Evolutionary conservation across 1,284 basidiomycete species (phyloP), one percentile per base, ranked within the genome.

Genomic region (Coniophora puteana): DNA sequence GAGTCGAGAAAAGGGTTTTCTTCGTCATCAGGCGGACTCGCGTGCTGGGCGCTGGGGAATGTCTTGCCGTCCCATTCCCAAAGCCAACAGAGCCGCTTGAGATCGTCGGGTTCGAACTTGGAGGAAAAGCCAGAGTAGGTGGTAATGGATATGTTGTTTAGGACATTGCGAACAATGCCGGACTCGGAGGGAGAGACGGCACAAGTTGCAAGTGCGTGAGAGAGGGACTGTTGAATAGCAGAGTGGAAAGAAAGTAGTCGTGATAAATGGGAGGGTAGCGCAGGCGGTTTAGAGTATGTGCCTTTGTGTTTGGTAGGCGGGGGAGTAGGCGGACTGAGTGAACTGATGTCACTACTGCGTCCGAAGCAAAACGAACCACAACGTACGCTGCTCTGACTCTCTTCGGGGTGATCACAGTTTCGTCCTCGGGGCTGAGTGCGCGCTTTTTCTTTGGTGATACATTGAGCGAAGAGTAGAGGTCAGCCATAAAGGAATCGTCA

Each of bases 51-150:
- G 31, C 55, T 45, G 2, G 68, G 64, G 4, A 73, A 47, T 2
- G 64, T 44, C 39, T 73, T 65, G 8, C 74, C 73, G 52, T 88
- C 78, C 87, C 88, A 90, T 56, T 90, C 87, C 86, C 88, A 89
- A n/a, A 90, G 47, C 88, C 88, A 90, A 60, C 88, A 89, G 11
- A 90, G 68, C 43, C 83, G 72, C 46, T 68, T 75, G 31, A 90
- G 67, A 53, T 88, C 87, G 38, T 82, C 75, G 17, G 78, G 46
- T 21, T 76, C 71, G 48, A 88, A 80, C 43, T 75, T 75, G 5
- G 77, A 71, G 1, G 75, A 67, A 30, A 89, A 65, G 11, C 82
- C 85, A 21, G 76, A 57, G 55, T 87, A 85, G n/a, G 80, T 78
- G 38, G 70, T 69, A 23, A 89, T 57, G 35, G 84, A 81, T 38